phyloP scores from a whole-genome alignment of 1,284 basidiomycete species.

The Apiotrichum gracile region DNA sequence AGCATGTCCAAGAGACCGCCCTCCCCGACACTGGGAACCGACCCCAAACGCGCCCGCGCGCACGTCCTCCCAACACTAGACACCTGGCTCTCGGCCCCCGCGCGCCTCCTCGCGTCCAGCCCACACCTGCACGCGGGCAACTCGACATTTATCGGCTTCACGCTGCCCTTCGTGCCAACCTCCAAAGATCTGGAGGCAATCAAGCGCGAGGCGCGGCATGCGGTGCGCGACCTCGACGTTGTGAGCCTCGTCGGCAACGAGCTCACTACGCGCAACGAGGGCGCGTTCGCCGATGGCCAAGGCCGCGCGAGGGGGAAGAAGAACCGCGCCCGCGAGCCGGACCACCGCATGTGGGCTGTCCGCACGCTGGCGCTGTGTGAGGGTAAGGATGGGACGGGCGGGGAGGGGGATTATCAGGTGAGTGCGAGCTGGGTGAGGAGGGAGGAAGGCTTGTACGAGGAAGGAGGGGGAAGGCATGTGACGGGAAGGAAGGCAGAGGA shows the following conservation, averaged over 20 bases:
- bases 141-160: conserved; percentile 38
- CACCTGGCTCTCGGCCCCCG: conserved; percentile 36
- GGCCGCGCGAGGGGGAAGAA: conserved; percentile 23
- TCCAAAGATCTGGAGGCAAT: conserved; percentile 20
- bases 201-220: conserved; percentile 28
- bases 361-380: conserved; percentile 32
- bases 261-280: conserved; percentile 25
- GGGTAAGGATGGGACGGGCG: conserved; percentile 38
- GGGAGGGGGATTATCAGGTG: conserved; percentile 43
- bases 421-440: too few species aligned
- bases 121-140: conserved; percentile 30
- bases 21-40: not conserved
- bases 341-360: conserved; percentile 45
- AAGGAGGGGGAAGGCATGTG: too few species aligned
- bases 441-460: too few species aligned
- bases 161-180: conserved; percentile 28
- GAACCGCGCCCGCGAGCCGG: conserved; percentile 36
- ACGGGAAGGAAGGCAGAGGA: too few species aligned
- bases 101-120: conserved; percentile 27
- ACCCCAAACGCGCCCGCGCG: conserved; percentile 10
- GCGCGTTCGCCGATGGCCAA: conserved; percentile 33
- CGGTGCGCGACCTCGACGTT: conserved; percentile 37
- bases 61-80: conserved; percentile 21
- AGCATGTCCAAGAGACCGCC: too few species aligned
- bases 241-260: conserved; percentile 24